Base-by-base conservation (phyloP, 768 basidiomycete genomes). In the Mycena venus region DNA sequence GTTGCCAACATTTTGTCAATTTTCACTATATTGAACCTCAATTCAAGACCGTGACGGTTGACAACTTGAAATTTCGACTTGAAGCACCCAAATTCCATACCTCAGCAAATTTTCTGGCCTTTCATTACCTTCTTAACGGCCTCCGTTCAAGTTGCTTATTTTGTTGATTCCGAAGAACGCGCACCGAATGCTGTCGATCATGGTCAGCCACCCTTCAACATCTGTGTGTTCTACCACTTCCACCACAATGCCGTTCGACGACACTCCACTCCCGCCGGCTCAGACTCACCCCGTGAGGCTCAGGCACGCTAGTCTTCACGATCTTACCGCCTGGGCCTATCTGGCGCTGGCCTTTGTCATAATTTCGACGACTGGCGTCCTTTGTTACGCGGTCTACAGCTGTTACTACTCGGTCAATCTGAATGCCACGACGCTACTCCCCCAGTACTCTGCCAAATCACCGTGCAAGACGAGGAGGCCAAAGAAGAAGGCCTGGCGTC, bases 301-400 rank as follows among this genome's bases (percentile, higher is more conserved):
- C 53, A 32, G 21, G 7, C 63, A 62, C 6, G 23, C 72, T 10
- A 70, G 51, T 44, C 69, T 77, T 15, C 58, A 19, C 25, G n/a
- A 31, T 47, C 64, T 76, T 31, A 32, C 58, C 27, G 17, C 64
- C 60, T 68, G 63, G 55, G 69, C 65, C 6, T 77, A 74, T 36
- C 53, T 77, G 17, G 75, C 75, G 1, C 27, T 74, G 1, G 69
- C 19, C 51, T 68, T 77, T 31, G 55, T 77, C 32, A 59, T 74
- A 17, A 31, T 77, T 31, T 53, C 72, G 14, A 44, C 47, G n/a
- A 23, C 62, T 12, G 56, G 58, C 65, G 75, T 74, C 51, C 21
- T 74, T 25, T 65, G 40, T 27, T 77, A 77, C 36, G 61, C 65
- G n/a, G 60, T 31, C 4, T 74, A 68, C 51, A 74, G 64, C 56